Conservation (phyloP, 441 rosid genomes). For the Jatropha multifida region DNA sequence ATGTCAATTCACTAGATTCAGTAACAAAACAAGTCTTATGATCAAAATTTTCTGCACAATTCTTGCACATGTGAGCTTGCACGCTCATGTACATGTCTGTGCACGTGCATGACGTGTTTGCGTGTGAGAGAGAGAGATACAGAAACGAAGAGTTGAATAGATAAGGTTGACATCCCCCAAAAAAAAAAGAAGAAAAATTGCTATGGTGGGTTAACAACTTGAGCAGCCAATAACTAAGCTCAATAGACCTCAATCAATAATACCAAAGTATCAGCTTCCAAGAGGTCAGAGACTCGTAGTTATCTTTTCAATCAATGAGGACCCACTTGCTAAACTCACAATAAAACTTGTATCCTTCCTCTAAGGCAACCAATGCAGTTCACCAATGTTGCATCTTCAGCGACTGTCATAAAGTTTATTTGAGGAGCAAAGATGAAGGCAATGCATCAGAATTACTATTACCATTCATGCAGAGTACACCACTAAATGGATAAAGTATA, state of each 20-base stretch:
- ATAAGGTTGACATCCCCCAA: not conserved
- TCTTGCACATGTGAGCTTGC: too few relatives aligned
- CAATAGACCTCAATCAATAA: not conserved
- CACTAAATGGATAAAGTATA: not conserved
- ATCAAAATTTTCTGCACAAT: too few relatives aligned
- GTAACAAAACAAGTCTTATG: too few relatives aligned
- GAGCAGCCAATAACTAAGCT: slow-evolving; percentile 1
- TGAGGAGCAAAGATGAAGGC: not conserved
- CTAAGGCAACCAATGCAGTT: not conserved
- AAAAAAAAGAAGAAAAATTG: not conserved
- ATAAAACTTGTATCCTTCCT: not conserved
- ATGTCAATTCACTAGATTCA: too few relatives aligned
- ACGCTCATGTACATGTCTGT: too few relatives aligned
- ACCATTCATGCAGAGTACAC: not conserved
- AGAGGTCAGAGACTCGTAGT: not conserved
- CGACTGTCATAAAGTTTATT: not conserved
- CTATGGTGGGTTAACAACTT: not conserved
- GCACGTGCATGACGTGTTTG: not conserved
- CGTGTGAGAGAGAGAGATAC: not conserved
- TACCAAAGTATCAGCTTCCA: not conserved
- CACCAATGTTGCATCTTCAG: not conserved
- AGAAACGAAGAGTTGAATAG: not conserved
- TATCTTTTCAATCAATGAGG: slow-evolving; percentile 1
- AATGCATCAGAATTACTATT: not conserved
- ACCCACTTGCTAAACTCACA: slow-evolving; percentile 8